Evolutionary conservation across 139 green algal genomes (phyloP), one percentile per base, ranked within the genome.

Genomic region (Volvox africanus): DNA sequence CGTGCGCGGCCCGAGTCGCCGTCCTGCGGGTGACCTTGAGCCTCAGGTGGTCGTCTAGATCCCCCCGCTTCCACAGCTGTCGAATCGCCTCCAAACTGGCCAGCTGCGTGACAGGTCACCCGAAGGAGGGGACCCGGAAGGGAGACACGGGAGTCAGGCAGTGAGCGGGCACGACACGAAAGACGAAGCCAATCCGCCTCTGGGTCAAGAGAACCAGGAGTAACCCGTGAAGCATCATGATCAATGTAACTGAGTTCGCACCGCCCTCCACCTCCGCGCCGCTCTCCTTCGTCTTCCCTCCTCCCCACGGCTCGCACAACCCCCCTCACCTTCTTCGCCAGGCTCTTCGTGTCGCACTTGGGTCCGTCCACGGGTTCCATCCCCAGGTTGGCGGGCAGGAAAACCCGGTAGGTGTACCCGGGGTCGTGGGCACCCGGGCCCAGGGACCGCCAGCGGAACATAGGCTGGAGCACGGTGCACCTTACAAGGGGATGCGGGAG

Each of bases 341-440:
- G 1, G 20, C 75, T 65, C 84, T 78, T 81, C 36, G 19, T 71
- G 36, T 6, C 22, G 36, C 36, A 69, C 3, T 5, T 3, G 6
- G 84, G 84, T n/a, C 84, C 84, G 20, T 71, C 36, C 36, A 89
- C 36, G 22, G 84, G 68, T 18, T 3, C 22, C 84, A 81, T 28
- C 24, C 36, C 84, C 84, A 89, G 84, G 84, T 89, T 89, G 84
- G 84, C 67, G 84, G 84, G 84, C 84, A 89, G 67, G 67, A 89
- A 81, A 6, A 80, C 68, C 18, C 84, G 84, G 68, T 65, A 81
- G 84, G 61, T 88, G 82, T 76, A 73, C 26, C n/a, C 13, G 28
- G 33, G 80, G 55, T 20, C 12, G 50, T 87, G 80, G 55, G 44
- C 5, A 5, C 33, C 19, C 28, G 80, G 80, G 28, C 80, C 80